These are phyloP conservation scores for Sclerotinia minor DNA, from an alignment of 2,329 filamentous ascomycete species.

Conservation along the genomic window DNA sequence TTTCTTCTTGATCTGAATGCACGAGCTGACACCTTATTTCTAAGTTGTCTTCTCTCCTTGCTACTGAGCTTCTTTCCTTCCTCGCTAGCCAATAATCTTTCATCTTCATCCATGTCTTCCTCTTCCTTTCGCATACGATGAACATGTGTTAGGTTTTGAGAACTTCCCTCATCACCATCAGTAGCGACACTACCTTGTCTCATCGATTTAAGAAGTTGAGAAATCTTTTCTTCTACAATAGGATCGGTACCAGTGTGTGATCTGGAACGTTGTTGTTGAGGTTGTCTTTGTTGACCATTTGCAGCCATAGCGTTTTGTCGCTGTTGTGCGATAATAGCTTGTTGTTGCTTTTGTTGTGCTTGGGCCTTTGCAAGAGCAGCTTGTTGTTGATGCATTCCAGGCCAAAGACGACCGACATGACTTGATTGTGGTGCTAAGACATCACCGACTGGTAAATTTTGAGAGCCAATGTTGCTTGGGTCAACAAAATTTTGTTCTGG, in stretches of 20 bases:
- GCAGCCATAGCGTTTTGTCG: slow-evolving; percentile 44
- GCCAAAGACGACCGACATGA: slow-evolving; percentile 75
- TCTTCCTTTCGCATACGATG: slow-evolving; percentile 85
- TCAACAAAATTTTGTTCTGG: slow-evolving; percentile 63
- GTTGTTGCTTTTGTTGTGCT: slow-evolving; percentile 66
- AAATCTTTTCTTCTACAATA: slow-evolving; percentile 87
- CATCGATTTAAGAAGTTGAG: slow-evolving; percentile 89
- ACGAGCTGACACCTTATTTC: slow-evolving; percentile 97
- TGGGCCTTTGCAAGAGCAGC: slow-evolving; percentile 75
- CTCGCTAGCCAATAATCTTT: slow-evolving; percentile 89
- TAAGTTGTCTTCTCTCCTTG: slow-evolving; percentile 94
- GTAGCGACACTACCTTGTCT: slow-evolving; percentile 62
- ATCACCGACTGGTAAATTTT: slow-evolving; percentile 50
- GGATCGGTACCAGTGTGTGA: slow-evolving; percentile 56
- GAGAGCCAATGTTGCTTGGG: slow-evolving; percentile 69
- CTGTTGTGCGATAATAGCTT: slow-evolving; percentile 61
- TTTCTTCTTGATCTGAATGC: slow-evolving; percentile 98
- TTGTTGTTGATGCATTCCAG: slow-evolving; percentile 89
- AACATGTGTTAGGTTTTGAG: slow-evolving; percentile 60
- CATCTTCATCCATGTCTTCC: slow-evolving; percentile 98
- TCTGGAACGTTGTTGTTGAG: slow-evolving; percentile 40
- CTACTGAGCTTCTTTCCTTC: slow-evolving; percentile 99
- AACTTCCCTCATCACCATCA: slow-evolving; percentile 51
- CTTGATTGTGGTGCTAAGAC: slow-evolving; percentile 51
- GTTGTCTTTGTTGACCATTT: slow-evolving; percentile 47